Base-by-base conservation (phyloP, 805 yeast species). In the Yarrowia yakushimensis region DNA sequence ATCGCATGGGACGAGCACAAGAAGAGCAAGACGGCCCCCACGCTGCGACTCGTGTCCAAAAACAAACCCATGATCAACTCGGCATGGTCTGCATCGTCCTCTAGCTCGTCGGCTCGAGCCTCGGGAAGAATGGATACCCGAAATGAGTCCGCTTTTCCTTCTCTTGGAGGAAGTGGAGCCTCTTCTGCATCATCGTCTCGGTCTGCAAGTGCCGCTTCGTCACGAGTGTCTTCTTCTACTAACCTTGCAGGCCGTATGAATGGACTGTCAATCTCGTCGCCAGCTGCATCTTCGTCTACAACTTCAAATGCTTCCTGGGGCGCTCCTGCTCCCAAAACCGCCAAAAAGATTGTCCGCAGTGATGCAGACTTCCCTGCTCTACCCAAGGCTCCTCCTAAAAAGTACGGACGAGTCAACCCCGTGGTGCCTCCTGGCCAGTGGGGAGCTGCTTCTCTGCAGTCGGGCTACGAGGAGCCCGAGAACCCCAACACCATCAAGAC, bases 351-450 rank as follows among this genome's bases (percentile, higher is more conserved):
- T 62, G 15, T 61, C 42, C 63, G 68, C 46, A 22, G 60, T 20
- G 45, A 50, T 22, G 17, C 62, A 6, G 67, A 63, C 37, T 66
- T 66, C 57, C 67, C 67, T 4, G 28, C 67, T 5, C 30, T 66
- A 22, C 63, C 64, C 4, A 59, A 60, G 11, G 45, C 39, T 9
- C 23, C 63, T 20, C 22, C 34, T 1, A 33, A 60, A 36, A 42
- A 31, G 28, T 43, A 33, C 67, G 61, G 61, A 6, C 36, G 61
- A n/a, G 61, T 55, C 7, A 55, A 55, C 25, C 61, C 61, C 13
- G 46, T 55, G 20, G 61, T 41, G 20, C 46, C 61, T 15, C 61
- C 61, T 1, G 48, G 48, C 2, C 46, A 39, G 17, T 55, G 61
- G 61, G 61, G 61, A 9, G 46, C 61, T 10, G 15, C 46, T 2